Base-by-base conservation (phyloP, 306 rosid species). In the Oxytropis ochrocephala region DNA sequence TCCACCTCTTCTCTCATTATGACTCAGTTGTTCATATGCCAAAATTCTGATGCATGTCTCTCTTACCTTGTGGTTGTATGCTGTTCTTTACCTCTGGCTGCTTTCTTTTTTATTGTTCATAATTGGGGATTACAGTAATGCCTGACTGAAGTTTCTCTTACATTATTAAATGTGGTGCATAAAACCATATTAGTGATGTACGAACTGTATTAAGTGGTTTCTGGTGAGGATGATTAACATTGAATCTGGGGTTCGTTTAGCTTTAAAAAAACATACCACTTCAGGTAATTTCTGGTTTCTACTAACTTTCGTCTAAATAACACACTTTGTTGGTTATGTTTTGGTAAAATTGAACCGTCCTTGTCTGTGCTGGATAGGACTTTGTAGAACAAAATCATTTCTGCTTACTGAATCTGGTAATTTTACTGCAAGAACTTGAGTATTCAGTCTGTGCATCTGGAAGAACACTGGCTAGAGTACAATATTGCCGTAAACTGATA, bases 161-260 rank as follows among this genome's bases (percentile, higher is more conserved):
- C 64, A 16, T 78, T 13, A 47, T 61, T 58, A 14, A 50, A 49
- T 50, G 35, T 1, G 2, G 61, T 54, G 67, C 18, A 18, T 54
- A 53, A 54, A 16, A 32, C 55, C 52, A 59, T 52, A 27, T 49
- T 1, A 33, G 60, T 58, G 44, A 11, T 8, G 29, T 50, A 75
- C 12, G 6, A 32, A 67, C 60, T 66, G 64, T 53, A 50, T 70
- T 58, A 63, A 78, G 36, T 72, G 44, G 46, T 18, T 19, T 24
- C n/a, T 73, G 12, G 33, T 59, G 58, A 57, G 52, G 50, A 18
- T 47, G 55, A 60, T 64, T 52, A 66, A 66, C 12, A 5, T 64
- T 60, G 64, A 58, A 35, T 57, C 32, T 33, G 9, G 59, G 39
- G 29, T 71, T 47, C 1, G 75, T 44, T 30, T 19, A 2, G 35